Evolutionary conservation across 2,329 filamentous ascomycete species (phyloP), one percentile per base, ranked within the genome.

Genomic region (Diplocarpon rosae): DNA sequence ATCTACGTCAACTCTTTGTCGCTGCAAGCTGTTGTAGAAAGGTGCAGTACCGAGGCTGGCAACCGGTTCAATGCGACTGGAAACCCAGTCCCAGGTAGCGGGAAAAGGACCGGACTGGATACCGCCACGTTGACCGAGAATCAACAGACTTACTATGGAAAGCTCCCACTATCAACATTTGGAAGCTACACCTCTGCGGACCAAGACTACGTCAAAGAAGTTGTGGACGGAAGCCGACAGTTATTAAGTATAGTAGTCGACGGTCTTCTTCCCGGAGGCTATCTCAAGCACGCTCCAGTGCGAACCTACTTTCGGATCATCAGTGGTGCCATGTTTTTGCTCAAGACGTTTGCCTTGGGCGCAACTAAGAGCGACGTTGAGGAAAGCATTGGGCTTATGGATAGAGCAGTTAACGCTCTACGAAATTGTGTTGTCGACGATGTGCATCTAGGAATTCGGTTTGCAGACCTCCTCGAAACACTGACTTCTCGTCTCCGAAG

Each of bases 1-100:
- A 84, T 95, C 40, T 96, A 96, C 60, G 76, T 95, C 66, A 95
- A 96, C 63, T 95, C 89, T 1, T 71, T 98, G 1, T 89, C 89
- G 2, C 69, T 98, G 1, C 92, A 98, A 65, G 92, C 92, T 16
- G 88, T 96, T 3, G 87, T 96, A 5, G 90, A 95, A 64, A 78
- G 89, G 48, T 95, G 86, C 65, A 90, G 87, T 6, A 88, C 75
- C 49, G 83, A 89, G 52, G 79, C 80, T 15, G 69, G 69, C 46
- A 65, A 63, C n/a, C 63, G 59, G 24, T 52, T 59, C 20, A 55
- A 53, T 39, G 49, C 54, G n/a, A 29, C 48, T 38, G 61, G 60
- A 24, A 24, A 24, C 7, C 36, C 61, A 65, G 12, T 57, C 20
- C 7, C 59, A 5, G 61, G 62, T 5, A 65, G 61, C 37, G 62